These are phyloP conservation scores for Medicago lupulina DNA, from an alignment of 306 rosid genomes.

Conservation along the genomic window DNA sequence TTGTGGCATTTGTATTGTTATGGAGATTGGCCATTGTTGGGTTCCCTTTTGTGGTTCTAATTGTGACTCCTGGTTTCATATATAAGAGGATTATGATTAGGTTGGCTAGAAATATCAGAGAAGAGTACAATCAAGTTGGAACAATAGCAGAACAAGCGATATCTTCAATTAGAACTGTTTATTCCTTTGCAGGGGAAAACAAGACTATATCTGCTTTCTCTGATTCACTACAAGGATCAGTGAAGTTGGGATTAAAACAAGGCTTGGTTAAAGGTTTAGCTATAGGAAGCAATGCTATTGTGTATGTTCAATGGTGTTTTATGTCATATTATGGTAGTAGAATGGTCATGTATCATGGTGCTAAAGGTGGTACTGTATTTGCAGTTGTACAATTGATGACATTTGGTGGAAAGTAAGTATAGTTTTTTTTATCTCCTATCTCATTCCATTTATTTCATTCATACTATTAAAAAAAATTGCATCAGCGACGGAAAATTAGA, in stretches of 20 bases:
- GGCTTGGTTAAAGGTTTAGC: constrained; percentile 93
- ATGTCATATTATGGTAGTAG: constrained; percentile 79
- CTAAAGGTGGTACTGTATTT: constrained; percentile 84
- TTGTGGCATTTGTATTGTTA: constrained; percentile 63
- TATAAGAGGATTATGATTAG: constrained; percentile 78
- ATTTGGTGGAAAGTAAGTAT: constrained; percentile 82
- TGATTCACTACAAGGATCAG: constrained; percentile 67
- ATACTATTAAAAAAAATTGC: neutral
- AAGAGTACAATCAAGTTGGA: constrained; percentile 74
- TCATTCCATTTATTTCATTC: neutral
- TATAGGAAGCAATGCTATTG: constrained; percentile 84
- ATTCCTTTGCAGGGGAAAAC: constrained; percentile 81
- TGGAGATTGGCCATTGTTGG: constrained; percentile 86
- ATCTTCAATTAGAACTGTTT: constrained; percentile 84
- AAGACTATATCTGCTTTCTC: constrained; percentile 74
- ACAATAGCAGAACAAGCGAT: constrained; percentile 79
- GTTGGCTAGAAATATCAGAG: constrained; percentile 65
- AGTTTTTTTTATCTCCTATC: neutral
- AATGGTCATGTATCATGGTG: constrained; percentile 90
- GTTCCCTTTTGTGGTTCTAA: constrained; percentile 69
- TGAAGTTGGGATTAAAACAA: constrained; percentile 73
- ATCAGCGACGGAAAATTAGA: neutral
- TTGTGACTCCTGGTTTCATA: constrained; percentile 80
- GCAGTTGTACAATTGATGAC: constrained; percentile 77
- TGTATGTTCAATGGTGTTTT: constrained; percentile 87